phyloP scores from a whole-genome alignment of 176 grass and related monocot species.

The Phoenix dactylifera region DNA sequence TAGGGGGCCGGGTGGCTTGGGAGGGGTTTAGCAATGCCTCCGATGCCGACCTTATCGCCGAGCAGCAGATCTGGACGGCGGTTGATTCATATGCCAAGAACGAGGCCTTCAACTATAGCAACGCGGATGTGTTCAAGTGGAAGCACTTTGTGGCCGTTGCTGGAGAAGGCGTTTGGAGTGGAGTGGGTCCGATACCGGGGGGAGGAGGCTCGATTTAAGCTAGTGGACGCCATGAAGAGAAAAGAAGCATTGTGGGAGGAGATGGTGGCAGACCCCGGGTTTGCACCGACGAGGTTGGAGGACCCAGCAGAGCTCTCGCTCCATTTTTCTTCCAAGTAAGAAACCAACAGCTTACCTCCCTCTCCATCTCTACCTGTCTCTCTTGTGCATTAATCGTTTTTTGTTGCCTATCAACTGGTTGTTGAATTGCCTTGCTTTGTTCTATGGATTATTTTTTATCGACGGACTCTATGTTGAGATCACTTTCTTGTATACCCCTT shows the following conservation, averaged over 20 bases:
- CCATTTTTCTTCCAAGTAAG: too few relatives aligned
- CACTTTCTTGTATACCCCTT: too few relatives aligned
- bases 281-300: conserved; percentile 30
- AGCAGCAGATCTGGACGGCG: conserved; percentile 83
- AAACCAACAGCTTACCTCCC: too few relatives aligned
- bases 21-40: conserved; percentile 61
- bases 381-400: too few relatives aligned
- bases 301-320: too few relatives aligned
- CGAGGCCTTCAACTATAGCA: conserved; percentile 73
- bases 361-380: too few relatives aligned
- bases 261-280: conserved; percentile 49
- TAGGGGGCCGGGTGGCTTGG: conserved; percentile 33
- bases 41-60: conserved; percentile 67
- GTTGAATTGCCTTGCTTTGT: too few relatives aligned
- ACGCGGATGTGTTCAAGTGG: conserved; percentile 83
- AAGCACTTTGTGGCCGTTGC: conserved; percentile 56
- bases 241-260: conserved; percentile 54
- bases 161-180: conserved; percentile 58
- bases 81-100: conserved; percentile 72
- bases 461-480: too few relatives aligned
- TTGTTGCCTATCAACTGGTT: too few relatives aligned
- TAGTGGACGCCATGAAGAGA: conserved; percentile 44
- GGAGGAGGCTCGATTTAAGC: conserved; percentile 47
- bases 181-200: conserved; percentile 58
- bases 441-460: too few relatives aligned